These are phyloP conservation scores for Mucor indicus DNA, from an alignment of 371 early-diverging fungal genomes.

Conservation along the genomic window DNA sequence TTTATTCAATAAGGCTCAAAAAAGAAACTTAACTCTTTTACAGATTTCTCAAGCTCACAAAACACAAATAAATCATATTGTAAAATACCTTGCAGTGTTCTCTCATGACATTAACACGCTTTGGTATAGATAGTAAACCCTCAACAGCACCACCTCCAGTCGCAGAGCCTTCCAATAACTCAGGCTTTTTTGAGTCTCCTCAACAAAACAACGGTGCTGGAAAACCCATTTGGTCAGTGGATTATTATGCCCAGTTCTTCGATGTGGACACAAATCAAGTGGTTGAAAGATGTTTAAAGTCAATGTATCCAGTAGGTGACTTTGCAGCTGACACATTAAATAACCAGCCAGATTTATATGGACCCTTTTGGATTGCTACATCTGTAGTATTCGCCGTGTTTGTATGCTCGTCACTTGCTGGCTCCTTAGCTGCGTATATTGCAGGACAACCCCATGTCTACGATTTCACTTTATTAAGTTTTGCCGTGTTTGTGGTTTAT, in stretches of 20 bases:
- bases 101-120: no score
- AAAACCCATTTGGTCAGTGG: conserved; percentile 73
- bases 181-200: conserved; percentile 38
- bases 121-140: background rate
- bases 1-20: background rate
- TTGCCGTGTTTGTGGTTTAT: conserved; percentile 80
- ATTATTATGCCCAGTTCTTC: conserved; percentile 87
- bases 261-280: conserved; percentile 84
- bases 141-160: conserved; percentile 22
- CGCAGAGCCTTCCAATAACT: conserved; percentile 7
- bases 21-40: background rate
- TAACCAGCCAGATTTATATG: conserved; percentile 49
- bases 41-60: conserved; percentile 14
- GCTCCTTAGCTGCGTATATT: conserved; percentile 74
- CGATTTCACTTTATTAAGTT: conserved; percentile 79
- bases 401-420: conserved; percentile 85
- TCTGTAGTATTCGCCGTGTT: conserved; percentile 90
- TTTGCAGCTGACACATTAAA: conserved; percentile 45
- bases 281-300: conserved; percentile 44
- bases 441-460: conserved; percentile 53
- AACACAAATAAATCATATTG: conserved; percentile 10
- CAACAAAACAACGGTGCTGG: conserved; percentile 26
- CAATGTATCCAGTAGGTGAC: conserved; percentile 47
- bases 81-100: no score
- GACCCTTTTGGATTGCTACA: conserved; percentile 94